phyloP scores from a whole-genome alignment of 1,284 basidiomycete genomes.

The Mycosarcoma mackinlayi region DNA sequence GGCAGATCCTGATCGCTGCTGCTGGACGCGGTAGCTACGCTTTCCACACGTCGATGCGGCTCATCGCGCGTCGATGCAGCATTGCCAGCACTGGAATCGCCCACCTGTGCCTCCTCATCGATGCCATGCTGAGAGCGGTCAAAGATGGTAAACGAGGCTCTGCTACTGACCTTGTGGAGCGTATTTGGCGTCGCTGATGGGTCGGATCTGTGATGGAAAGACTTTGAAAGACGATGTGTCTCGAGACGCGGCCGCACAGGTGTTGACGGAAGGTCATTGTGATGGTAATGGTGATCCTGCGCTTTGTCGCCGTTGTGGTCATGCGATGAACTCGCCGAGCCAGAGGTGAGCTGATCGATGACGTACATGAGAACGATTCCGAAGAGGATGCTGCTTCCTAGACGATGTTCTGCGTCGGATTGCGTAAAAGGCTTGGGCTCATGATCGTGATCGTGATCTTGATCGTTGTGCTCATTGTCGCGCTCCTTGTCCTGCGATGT shows the following conservation, averaged over 20 bases:
- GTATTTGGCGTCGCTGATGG: slow-evolving; percentile 3
- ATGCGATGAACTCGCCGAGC: slow-evolving; percentile 3
- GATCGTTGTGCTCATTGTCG: slow-evolving; percentile 14
- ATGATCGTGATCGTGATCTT: slow-evolving; percentile 18
- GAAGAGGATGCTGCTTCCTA: slow-evolving; percentile 57
- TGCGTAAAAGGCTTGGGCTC: slow-evolving; percentile 14
- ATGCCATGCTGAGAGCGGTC: slow-evolving; percentile 24
- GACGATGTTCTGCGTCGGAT: slow-evolving; percentile 44
- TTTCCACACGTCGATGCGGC: slow-evolving; percentile 25
- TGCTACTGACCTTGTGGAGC: slow-evolving; percentile 21
- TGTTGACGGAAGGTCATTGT: slow-evolving; percentile 10
- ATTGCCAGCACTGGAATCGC: neutral
- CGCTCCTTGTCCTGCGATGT: slow-evolving; percentile 6
- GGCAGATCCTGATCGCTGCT: slow-evolving; percentile 40
- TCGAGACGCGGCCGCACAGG: slow-evolving; percentile 34
- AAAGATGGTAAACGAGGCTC: slow-evolving; percentile 33
- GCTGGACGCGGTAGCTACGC: slow-evolving; percentile 26
- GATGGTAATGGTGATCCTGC: slow-evolving; percentile 11
- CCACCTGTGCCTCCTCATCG: slow-evolving; percentile 33
- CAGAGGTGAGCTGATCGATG: slow-evolving; percentile 42
- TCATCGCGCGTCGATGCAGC: slow-evolving; percentile 1
- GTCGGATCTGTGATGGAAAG: slow-evolving; percentile 33
- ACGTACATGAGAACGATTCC: slow-evolving; percentile 66
- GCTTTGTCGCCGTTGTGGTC: slow-evolving; percentile 14
- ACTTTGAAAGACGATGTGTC: slow-evolving; percentile 43